These are phyloP conservation scores for Tetracentron sinense DNA, from an alignment of 164 flowering plant species.

Conservation along the genomic window DNA sequence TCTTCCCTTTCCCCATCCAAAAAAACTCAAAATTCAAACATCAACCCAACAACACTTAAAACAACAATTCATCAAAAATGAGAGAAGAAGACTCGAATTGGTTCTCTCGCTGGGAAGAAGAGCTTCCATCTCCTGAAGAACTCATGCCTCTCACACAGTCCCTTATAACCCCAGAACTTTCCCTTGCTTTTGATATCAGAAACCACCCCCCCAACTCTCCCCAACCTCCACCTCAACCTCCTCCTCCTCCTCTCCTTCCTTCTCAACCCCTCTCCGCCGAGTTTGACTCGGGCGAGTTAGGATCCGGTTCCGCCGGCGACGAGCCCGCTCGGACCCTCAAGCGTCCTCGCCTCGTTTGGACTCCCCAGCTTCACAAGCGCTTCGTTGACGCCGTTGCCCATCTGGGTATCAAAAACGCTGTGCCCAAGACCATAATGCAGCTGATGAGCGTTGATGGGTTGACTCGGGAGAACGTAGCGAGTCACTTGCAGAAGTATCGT, in stretches of 20 bases:
- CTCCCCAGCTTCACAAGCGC: slow-evolving; percentile 96
- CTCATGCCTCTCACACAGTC: slow-evolving; percentile 87
- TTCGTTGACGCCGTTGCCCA: slow-evolving; percentile 98
- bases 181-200: slow-evolving; percentile 73
- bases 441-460: slow-evolving; percentile 97
- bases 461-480: slow-evolving; percentile 95
- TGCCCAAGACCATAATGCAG: slow-evolving; percentile 99
- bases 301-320: slow-evolving; percentile 40
- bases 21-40: neutral
- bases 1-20: neutral
- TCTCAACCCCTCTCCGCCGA: slow-evolving; percentile 54
- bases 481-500: slow-evolving; percentile 93
- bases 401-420: slow-evolving; percentile 96
- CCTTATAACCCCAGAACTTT: slow-evolving; percentile 93
- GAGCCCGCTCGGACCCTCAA: slow-evolving; percentile 92
- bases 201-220: slow-evolving; percentile 23
- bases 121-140: slow-evolving; percentile 88
- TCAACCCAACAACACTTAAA: neutral
- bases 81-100: slow-evolving; percentile 84
- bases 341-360: slow-evolving; percentile 95
- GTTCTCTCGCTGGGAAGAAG: slow-evolving; percentile 93
- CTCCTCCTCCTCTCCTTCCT: slow-evolving; percentile 20
- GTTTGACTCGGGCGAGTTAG: slow-evolving; percentile 35
- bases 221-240: slow-evolving; percentile 16
- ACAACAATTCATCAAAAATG: slow-evolving; percentile 27